Conservation (phyloP, 2,329 filamentous ascomycete genomes). For the Ophiosphaerella korrae region DNA sequence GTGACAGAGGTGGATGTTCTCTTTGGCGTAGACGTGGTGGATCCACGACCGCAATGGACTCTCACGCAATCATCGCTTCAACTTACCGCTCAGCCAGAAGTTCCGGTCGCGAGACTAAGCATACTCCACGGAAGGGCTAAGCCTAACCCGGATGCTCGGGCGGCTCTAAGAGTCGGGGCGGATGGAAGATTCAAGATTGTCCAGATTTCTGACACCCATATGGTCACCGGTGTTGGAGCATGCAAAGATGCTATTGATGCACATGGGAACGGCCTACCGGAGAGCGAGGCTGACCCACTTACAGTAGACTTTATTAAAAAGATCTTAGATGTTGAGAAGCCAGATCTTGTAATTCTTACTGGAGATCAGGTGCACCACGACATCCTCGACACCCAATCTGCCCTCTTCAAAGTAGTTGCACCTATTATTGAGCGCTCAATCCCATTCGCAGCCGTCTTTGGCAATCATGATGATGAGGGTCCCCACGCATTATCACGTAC, state of each 20-base stretch:
- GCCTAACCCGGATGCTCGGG: conserved; percentile 67
- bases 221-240: conserved; percentile 83
- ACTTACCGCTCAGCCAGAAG: conserved; percentile 51
- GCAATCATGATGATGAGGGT: conserved; percentile 68
- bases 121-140: conserved; percentile 71
- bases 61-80: conserved; percentile 58
- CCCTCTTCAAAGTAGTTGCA: conserved; percentile 15
- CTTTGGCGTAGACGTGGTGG: conserved; percentile 85
- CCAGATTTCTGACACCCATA: conserved; percentile 86
- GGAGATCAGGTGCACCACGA: conserved; percentile 74
- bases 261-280: conserved; percentile 66
- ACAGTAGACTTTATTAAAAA: conserved; percentile 76
- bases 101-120: conserved; percentile 66
- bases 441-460: conserved; percentile 70
- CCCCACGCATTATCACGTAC: conserved; percentile 22
- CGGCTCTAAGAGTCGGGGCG: conserved; percentile 69
- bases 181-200: conserved; percentile 94
- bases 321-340: conserved; percentile 61
- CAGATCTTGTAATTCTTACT: conserved; percentile 68
- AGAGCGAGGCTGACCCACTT: conserved; percentile 85
- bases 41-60: conserved; percentile 81
- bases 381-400: conserved; percentile 47
- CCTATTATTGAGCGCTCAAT: conserved; percentile 60
- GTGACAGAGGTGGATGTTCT: conserved; percentile 82
- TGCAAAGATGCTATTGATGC: conserved; percentile 82